These are phyloP conservation scores for Stramenopiles sp. DNA, from an alignment of 352 stramenopile genomes.

Conservation along the genomic window DNA sequence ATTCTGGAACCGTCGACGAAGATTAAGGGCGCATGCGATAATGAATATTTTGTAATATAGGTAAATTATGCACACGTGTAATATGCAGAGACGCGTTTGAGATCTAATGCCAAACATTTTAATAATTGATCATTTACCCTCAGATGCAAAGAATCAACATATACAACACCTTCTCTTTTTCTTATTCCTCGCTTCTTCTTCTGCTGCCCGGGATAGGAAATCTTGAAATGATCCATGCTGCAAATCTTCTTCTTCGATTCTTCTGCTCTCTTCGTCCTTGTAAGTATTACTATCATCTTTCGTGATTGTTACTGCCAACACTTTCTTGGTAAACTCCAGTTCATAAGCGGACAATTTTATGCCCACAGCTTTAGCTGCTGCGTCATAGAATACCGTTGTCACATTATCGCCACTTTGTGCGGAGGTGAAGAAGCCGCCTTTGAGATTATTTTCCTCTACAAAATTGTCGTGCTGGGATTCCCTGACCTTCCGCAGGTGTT, in stretches of 20 bases:
- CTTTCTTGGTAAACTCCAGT: conserved; percentile 47
- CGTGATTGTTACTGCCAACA: conserved; percentile 37
- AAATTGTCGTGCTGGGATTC: conserved; percentile 48
- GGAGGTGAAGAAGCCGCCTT: conserved; percentile 50
- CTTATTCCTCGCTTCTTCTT: not conserved
- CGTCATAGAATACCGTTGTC: conserved; percentile 46
- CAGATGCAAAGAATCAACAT: too few relatives aligned
- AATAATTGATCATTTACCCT: too few relatives aligned
- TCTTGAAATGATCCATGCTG: not conserved
- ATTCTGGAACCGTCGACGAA: too few relatives aligned
- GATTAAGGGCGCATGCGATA: too few relatives aligned
- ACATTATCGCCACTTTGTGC: conserved; percentile 57
- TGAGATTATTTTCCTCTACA: conserved; percentile 36
- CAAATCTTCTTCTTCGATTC: conserved; percentile 47
- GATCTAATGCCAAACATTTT: too few relatives aligned
- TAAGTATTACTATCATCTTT: conserved; percentile 18
- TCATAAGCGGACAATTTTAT: conserved; percentile 51
- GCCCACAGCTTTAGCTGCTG: conserved; percentile 39
- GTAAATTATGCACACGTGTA: too few relatives aligned
- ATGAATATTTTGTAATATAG: too few relatives aligned
- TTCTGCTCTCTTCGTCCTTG: conserved; percentile 41
- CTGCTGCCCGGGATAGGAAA: not conserved
- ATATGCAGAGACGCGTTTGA: too few relatives aligned
- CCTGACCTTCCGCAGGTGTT: conserved; percentile 43
- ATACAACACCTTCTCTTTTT: conserved; percentile 9